Evolutionary conservation across 192 early-diverging fungal species (phyloP).

Genomic region (Linnemannia zychae): DNA sequence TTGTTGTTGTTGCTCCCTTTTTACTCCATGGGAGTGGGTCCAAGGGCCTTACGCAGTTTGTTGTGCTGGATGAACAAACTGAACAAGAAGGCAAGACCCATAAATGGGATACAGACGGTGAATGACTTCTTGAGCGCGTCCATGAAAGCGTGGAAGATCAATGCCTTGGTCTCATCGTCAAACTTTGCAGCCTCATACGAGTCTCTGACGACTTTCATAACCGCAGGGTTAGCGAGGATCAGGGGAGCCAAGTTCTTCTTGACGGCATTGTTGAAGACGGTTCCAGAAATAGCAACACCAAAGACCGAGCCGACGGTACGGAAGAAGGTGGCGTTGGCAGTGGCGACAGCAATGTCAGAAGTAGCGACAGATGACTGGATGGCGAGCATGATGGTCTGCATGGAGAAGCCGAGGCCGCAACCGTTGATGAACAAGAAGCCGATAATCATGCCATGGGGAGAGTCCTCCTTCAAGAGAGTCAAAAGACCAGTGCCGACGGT

Average conservation of each 20-base stretch:
- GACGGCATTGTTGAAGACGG: constrained; percentile 54
- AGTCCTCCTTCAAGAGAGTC: constrained; percentile 60
- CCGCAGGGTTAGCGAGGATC: constrained; percentile 4
- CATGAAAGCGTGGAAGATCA: constrained; percentile 63
- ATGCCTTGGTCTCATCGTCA: constrained; percentile 23
- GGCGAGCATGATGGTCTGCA: constrained; percentile 80
- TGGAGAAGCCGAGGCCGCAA: constrained; percentile 77
- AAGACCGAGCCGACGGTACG: constrained; percentile 55
- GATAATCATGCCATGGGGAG: constrained; percentile 64
- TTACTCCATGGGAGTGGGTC: constrained; percentile 42
- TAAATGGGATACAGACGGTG: constrained; percentile 64
- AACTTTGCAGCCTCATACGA: constrained; percentile 54
- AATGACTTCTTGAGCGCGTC: constrained; percentile 62
- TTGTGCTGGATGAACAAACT: constrained; percentile 56
- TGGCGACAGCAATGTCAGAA: constrained; percentile 73
- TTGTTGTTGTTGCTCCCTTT: not conserved
- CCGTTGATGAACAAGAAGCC: constrained; percentile 78
- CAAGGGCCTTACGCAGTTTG: constrained; percentile 28
- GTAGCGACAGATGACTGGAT: constrained; percentile 74
- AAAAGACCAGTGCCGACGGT: constrained; percentile 73
- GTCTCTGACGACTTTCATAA: constrained; percentile 7
- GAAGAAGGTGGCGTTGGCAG: constrained; percentile 74
- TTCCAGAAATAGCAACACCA: constrained; percentile 56
- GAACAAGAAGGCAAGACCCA: constrained; percentile 57
- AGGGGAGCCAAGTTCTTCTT: constrained; percentile 37